Conservation (phyloP, 129 eudicot genomes). For the Lactuca saligna region DNA sequence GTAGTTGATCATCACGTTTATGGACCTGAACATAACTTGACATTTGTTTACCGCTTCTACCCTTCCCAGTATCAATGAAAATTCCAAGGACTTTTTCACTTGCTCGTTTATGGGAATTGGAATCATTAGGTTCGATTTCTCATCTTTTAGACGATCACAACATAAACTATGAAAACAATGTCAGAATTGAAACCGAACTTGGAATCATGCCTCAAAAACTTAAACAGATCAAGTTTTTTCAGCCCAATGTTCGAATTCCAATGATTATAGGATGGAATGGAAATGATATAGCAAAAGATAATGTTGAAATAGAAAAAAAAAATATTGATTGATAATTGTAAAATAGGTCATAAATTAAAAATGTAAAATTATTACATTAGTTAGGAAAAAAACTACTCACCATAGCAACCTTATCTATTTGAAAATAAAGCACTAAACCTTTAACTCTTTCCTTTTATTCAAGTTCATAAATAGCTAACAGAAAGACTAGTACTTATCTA, state of each 20-base stretch:
- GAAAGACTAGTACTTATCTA: too few species aligned
- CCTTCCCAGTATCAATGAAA: slow-evolving; percentile 20
- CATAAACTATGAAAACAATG: slow-evolving; percentile 31
- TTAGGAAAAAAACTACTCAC: too few species aligned
- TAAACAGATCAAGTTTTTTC: slow-evolving; percentile 34
- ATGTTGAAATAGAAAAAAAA: slow-evolving; percentile 16
- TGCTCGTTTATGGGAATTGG: slow-evolving; percentile 67
- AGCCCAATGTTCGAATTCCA: slow-evolving; percentile 45
- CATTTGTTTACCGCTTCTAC: too few species aligned
- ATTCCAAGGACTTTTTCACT: slow-evolving; percentile 58
- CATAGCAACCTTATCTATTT: too few species aligned
- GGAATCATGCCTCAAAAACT: slow-evolving; percentile 22
- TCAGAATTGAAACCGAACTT: slow-evolving; percentile 9
- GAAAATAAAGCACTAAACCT: too few species aligned
- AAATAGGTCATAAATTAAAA: slow-evolving; percentile 19
- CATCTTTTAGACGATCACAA: slow-evolving; percentile 47
- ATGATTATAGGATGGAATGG: slow-evolving; percentile 11
- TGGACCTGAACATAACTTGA: too few species aligned
- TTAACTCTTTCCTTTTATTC: too few species aligned
- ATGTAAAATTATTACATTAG: too few species aligned
- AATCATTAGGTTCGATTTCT: slow-evolving; percentile 50
- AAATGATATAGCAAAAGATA: slow-evolving; percentile 24
- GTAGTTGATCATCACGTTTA: too few species aligned
- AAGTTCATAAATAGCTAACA: too few species aligned
- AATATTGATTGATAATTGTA: slow-evolving; percentile 24